phyloP scores from a whole-genome alignment of 805 yeast genomes.

The Candida coleopterorum region DNA sequence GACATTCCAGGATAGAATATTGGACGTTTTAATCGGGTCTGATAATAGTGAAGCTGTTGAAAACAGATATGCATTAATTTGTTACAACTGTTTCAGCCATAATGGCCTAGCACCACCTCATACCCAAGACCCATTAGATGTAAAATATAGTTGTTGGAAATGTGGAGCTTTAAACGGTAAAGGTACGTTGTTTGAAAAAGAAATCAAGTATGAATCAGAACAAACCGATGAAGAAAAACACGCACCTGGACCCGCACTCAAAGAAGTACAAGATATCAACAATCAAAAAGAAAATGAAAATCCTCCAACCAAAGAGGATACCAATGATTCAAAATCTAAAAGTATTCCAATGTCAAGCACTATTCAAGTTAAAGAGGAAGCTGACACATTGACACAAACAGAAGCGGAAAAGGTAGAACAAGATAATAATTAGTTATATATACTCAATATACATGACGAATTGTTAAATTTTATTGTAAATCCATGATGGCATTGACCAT shows the following conservation, averaged over 20 bases:
- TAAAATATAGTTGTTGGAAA: conserved; percentile 58
- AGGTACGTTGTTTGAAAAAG: conserved; percentile 7
- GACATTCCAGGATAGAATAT: conserved; percentile 32
- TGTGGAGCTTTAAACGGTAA: conserved; percentile 49
- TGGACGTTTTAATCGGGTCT: conserved; percentile 38
- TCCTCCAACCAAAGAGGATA: neutral
- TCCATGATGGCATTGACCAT: conserved; percentile 96
- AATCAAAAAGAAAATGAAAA: neutral
- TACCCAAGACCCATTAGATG: conserved; percentile 39
- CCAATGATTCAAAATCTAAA: neutral
- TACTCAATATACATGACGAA: too few species aligned
- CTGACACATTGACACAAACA: too few species aligned
- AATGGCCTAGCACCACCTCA: conserved; percentile 83
- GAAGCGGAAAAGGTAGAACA: neutral
- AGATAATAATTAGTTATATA: too few species aligned
- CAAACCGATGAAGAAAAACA: neutral
- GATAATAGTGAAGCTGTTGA: conserved; percentile 65
- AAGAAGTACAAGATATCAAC: neutral
- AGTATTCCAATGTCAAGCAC: too few species aligned
- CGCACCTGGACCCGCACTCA: neutral
- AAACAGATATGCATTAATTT: conserved; percentile 66
- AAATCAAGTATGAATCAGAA: conserved; percentile 1
- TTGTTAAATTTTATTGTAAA: conserved; percentile 33
- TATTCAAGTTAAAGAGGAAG: too few species aligned
- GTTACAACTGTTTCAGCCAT: conserved; percentile 60